phyloP scores from a whole-genome alignment of 2,329 filamentous ascomycete genomes.

The Microdochium paspali region DNA sequence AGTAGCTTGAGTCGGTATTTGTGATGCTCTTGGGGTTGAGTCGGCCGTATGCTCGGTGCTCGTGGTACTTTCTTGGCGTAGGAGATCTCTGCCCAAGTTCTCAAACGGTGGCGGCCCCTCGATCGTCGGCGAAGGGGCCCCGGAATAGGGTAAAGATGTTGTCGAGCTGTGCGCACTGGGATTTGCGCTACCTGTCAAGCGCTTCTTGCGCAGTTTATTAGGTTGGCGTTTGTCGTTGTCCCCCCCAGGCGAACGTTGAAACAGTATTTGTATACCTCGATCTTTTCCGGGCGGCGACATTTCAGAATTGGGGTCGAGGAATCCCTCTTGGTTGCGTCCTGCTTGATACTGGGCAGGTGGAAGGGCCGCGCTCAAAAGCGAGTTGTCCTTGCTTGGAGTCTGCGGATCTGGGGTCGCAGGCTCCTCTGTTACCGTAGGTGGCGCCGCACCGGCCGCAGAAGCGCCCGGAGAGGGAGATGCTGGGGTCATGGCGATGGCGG shows the following conservation, averaged over 20 bases:
- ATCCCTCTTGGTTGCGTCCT: slow-evolving; percentile 39
- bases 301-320: slow-evolving; percentile 29
- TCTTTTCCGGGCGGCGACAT: slow-evolving; percentile 54
- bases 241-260: slow-evolving; percentile 57
- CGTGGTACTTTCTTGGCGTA: background rate
- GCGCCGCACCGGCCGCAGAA: slow-evolving; percentile 25
- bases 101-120: slow-evolving; percentile 3
- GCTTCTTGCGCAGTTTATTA: slow-evolving; percentile 88
- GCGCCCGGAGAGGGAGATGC: slow-evolving; percentile 38
- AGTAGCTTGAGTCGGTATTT: slow-evolving; percentile 4
- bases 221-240: slow-evolving; percentile 62
- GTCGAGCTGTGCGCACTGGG: slow-evolving; percentile 87
- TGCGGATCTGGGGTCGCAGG: slow-evolving; percentile 9
- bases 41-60: background rate
- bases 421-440: slow-evolving; percentile 21
- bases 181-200: slow-evolving; percentile 64
- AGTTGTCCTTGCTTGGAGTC: slow-evolving; percentile 16
- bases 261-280: slow-evolving; percentile 58
- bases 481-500: slow-evolving; percentile 25
- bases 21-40: background rate
- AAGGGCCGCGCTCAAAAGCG: slow-evolving; percentile 16
- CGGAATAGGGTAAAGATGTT: slow-evolving; percentile 53
- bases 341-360: slow-evolving; percentile 19
- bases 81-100: slow-evolving; percentile 11
- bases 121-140: slow-evolving; percentile 17